These are phyloP conservation scores for Candida coquimbonensis DNA, from an alignment of 805 yeast genomes.

Conservation along the genomic window DNA sequence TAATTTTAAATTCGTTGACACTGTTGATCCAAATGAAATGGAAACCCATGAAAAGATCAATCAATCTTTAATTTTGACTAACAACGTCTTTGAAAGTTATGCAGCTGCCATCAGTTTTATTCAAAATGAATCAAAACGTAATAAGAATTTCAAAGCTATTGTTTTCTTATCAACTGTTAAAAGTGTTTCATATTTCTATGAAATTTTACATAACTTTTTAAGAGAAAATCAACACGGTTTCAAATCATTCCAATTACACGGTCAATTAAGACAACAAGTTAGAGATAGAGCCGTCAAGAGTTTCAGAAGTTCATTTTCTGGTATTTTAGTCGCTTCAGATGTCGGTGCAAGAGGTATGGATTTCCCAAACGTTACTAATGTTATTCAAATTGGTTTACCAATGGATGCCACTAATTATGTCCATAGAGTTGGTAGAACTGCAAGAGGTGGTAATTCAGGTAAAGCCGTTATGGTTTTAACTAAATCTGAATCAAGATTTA, in stretches of 20 bases:
- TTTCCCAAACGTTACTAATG: conserved; percentile 82
- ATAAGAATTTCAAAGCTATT: conserved; percentile 61
- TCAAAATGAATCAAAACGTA: conserved; percentile 29
- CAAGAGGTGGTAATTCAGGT: conserved; percentile 83
- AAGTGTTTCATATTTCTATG: conserved; percentile 45
- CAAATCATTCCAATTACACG: conserved; percentile 49
- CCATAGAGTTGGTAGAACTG: conserved; percentile 95
- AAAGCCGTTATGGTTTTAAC: conserved; percentile 56
- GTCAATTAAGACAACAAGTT: conserved; percentile 61
- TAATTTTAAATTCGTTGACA: conserved; percentile 57
- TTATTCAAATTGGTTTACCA: conserved; percentile 77
- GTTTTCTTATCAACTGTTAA: conserved; percentile 76
- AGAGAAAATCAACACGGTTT: conserved; percentile 20
- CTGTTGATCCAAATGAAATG: conserved; percentile 68
- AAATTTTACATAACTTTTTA: conserved; percentile 15
- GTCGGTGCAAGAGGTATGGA: conserved; percentile 98
- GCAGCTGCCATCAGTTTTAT: conserved; percentile 51
- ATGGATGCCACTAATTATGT: conserved; percentile 70
- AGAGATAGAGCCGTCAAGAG: conserved; percentile 54
- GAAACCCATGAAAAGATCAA: conserved; percentile 71
- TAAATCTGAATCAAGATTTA: conserved; percentile 49
- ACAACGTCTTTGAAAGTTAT: conserved; percentile 49
- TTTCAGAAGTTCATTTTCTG: conserved; percentile 42
- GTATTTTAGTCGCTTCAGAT: conserved; percentile 76
- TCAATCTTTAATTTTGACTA: conserved; percentile 55